These are phyloP conservation scores for Rhodamnia rubescens DNA, from an alignment of 345 rosid genomes.

Conservation along the genomic window DNA sequence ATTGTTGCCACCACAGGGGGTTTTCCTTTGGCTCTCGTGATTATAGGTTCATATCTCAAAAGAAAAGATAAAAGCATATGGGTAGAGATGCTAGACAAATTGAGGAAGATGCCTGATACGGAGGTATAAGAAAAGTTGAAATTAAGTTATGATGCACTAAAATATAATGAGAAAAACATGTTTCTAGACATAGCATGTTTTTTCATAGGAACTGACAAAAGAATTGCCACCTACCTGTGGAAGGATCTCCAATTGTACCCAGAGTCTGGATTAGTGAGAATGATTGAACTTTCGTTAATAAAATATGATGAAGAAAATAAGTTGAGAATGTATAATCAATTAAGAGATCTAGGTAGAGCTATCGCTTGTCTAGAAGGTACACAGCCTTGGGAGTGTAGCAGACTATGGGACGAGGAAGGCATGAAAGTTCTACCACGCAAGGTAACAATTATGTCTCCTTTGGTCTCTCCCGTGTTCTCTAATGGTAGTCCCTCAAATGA, in stretches of 20 bases:
- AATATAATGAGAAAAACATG: background rate
- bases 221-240: background rate
- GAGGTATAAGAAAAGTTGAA: background rate
- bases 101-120: background rate
- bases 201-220: background rate
- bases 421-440: background rate
- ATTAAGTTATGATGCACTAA: background rate
- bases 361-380: rapidly evolving
- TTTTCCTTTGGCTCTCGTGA: conserved; percentile 4
- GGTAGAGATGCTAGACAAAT: background rate
- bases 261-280: rapidly evolving
- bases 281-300: background rate
- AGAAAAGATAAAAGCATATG: background rate
- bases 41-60: conserved; percentile 4
- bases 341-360: background rate
- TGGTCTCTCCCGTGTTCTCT: background rate
- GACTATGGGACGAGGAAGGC: background rate
- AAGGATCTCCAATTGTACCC: background rate
- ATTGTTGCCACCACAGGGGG: background rate
- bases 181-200: background rate
- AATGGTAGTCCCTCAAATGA: background rate
- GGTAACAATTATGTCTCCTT: background rate
- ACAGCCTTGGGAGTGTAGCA: rapidly evolving
- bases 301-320: rapidly evolving
- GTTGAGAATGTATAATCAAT: background rate